These are phyloP conservation scores for Musa itinerans DNA, from an alignment of 176 grass and related monocot genomes.

Conservation along the genomic window DNA sequence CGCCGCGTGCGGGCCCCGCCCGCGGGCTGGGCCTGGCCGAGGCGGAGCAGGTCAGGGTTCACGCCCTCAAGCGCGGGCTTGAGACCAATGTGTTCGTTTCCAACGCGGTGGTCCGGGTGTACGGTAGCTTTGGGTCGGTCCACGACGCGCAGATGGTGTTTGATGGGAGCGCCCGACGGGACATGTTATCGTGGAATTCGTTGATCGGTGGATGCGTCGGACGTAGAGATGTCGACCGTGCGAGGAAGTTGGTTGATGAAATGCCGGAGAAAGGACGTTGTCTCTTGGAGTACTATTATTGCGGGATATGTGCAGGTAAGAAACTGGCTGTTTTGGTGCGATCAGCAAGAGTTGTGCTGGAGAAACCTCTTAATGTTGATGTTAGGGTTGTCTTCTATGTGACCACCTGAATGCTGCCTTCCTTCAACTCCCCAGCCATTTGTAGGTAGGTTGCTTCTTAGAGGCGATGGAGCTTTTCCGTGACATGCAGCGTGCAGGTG, in stretches of 20 bases:
- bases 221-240: background rate
- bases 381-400: background rate
- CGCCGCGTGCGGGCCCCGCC: background rate
- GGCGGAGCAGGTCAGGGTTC: conserved; percentile 15
- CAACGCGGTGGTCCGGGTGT: conserved; percentile 16
- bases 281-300: conserved; percentile 11
- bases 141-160: conserved; percentile 4
- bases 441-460: conserved; percentile 10
- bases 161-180: background rate
- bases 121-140: conserved; percentile 1
- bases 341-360: background rate
- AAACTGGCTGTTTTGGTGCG: background rate
- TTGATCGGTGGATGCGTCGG: conserved; percentile 6
- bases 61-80: conserved; percentile 6
- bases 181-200: conserved; percentile 13
- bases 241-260: conserved; percentile 7
- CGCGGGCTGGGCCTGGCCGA: background rate
- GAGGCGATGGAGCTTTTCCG: conserved; percentile 8
- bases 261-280: conserved; percentile 15
- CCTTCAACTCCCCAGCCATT: background rate
- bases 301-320: conserved; percentile 13
- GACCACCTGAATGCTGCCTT: conserved; percentile 1
- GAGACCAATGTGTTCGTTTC: conserved; percentile 12
- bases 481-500: conserved; percentile 3
- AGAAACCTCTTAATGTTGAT: background rate